Base-by-base conservation (phyloP, 495 filamentous ascomycete species). In the Corynascus novoguineensis region DNA sequence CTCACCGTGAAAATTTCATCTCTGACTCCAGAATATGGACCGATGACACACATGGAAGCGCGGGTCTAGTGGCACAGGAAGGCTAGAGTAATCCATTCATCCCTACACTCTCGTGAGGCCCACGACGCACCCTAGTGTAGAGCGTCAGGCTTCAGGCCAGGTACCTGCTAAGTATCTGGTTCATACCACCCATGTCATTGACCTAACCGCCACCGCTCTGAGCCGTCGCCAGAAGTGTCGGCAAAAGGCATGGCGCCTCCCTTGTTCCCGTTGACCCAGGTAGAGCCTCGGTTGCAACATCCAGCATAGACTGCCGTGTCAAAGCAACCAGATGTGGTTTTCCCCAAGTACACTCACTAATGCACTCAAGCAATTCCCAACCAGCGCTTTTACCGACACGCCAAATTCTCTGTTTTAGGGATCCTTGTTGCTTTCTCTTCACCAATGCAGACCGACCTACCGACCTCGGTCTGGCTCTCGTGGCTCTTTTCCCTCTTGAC, bases 311-410 rank as follows among this genome's bases (percentile, higher is more conserved):
- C 44, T 29, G 24, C 44, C 9, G 44, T 47, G 44, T 28, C 44
- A 47, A n/a, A 14, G 15, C 7, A 14, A 25, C 24, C 11, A 24
- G 10, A 29, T 28, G 19, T 32, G 44, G 28, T 14, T 27, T 12
- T n/a, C 8, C 44, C 24, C 6, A 5, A n/a, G n/a, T n/a, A n/a
- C n/a, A 22, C 44, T 46, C 19, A 3, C 40, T 21, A 44, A 5
- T 21, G n/a, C 29, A 31, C 19, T 41, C 38, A 8, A 28, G 44
- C 14, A 8, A 49, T 21, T 35, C 5, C 47, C 31, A 50, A 37
- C 47, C 47, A 50, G 47, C 47, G 32, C 5, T 34, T 54, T 54
- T 46, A 15, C 34, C 28, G 31, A 55, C 41, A 22, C 21, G 52
- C 50, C 52, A 35, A 37, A n/a, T n/a, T n/a, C n/a, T n/a, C n/a